phyloP scores from a whole-genome alignment of 176 grass and related monocot genomes.

The Carex parvula region DNA sequence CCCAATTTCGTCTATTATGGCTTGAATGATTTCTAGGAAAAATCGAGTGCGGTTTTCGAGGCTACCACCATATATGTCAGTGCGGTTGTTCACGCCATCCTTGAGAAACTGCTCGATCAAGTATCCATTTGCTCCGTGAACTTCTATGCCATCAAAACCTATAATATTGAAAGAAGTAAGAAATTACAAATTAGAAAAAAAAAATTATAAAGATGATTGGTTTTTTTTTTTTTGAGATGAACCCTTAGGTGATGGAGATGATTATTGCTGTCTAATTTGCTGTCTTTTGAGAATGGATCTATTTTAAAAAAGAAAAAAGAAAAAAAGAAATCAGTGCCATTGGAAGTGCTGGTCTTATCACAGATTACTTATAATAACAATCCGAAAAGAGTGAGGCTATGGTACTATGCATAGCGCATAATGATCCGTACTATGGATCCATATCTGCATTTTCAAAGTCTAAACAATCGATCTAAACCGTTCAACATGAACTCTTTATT shows the following conservation, averaged over 20 bases:
- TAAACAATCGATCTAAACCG: too few species aligned
- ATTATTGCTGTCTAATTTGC: background rate
- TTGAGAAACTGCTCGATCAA: constrained; percentile 36
- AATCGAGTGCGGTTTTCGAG: constrained; percentile 28
- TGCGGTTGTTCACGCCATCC: constrained; percentile 27
- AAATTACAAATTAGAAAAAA: background rate
- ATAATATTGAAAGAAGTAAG: background rate
- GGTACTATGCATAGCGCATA: too few species aligned
- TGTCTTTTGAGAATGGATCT: background rate
- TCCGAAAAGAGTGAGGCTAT: background rate
- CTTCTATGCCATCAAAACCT: constrained; percentile 27
- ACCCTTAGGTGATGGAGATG: background rate
- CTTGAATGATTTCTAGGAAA: constrained; percentile 9
- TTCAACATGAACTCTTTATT: too few species aligned
- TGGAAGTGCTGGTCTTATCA: background rate
- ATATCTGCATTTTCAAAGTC: too few species aligned
- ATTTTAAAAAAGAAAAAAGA: background rate
- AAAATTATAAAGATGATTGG: too few species aligned
- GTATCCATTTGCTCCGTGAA: constrained; percentile 26
- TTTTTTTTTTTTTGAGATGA: too few species aligned
- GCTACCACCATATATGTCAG: constrained; percentile 24
- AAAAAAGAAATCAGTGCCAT: background rate
- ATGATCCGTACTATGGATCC: too few species aligned
- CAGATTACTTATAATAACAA: background rate
- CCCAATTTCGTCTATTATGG: background rate